Percentiles rank a stretch among this genome's conserved stretches.
phyloP scores from a whole-genome alignment of 331 rosid species.

The Saraca asoca region DNA sequence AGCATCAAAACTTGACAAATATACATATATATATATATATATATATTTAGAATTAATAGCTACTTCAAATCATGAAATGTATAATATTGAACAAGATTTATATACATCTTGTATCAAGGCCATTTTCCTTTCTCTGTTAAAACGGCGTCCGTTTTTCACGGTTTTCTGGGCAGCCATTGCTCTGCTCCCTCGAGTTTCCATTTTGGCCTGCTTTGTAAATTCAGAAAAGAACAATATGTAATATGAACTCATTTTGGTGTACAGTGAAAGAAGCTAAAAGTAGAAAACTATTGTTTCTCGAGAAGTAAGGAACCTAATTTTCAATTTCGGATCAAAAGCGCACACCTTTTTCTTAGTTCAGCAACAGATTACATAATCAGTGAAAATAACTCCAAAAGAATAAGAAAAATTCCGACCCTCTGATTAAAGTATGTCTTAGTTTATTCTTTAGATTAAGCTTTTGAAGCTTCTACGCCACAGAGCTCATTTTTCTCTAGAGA shows the following conservation, averaged over 20 bases:
- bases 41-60: not conserved
- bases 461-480: conserved; percentile 12
- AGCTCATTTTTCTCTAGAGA: conserved; percentile 34
- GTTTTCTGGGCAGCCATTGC: conserved; percentile 52
- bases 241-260: not conserved
- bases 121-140: conserved; percentile 73
- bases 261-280: conserved; percentile 29
- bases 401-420: conserved; percentile 30
- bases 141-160: conserved; percentile 57
- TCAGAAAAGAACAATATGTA: conserved; percentile 37
- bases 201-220: conserved; percentile 61
- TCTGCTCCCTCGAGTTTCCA: conserved; percentile 58
- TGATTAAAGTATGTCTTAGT: conserved; percentile 26
- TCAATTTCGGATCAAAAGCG: conserved; percentile 65
- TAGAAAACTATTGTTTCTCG: conserved; percentile 55
- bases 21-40: too few species aligned
- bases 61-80: not conserved
- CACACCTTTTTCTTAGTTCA: conserved; percentile 36
- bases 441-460: conserved; percentile 34
- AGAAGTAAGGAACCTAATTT: conserved; percentile 43
- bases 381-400: conserved; percentile 18
- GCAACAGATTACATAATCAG: conserved; percentile 26
- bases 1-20: not conserved
- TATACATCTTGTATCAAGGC: conserved; percentile 80
- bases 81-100: conserved; percentile 21